phyloP scores from a whole-genome alignment of 768 basidiomycete genomes.

The Tylopilus balloui region DNA sequence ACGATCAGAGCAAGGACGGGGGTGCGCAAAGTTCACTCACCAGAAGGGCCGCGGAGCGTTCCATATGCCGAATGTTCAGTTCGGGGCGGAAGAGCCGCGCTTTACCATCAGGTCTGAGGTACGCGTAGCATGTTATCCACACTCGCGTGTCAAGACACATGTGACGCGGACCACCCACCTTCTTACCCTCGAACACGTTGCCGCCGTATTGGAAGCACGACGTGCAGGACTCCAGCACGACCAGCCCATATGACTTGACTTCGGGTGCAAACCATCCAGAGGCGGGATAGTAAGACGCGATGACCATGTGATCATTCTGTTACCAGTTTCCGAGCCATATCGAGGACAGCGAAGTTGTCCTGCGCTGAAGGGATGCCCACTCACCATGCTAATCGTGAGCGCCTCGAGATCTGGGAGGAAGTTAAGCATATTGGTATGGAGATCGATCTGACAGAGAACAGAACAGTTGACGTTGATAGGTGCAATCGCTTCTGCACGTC shows the following conservation, averaged over 20 bases:
- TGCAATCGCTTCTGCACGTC: too few species aligned
- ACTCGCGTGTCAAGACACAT: neutral
- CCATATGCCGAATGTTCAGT: conserved; percentile 80
- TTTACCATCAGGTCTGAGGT: conserved; percentile 65
- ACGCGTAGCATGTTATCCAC: conserved; percentile 45
- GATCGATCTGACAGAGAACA: neutral
- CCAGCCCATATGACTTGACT: conserved; percentile 65
- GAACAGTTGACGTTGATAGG: too few species aligned
- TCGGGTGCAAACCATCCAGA: conserved; percentile 69
- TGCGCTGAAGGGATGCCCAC: neutral
- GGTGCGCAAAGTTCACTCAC: conserved; percentile 33
- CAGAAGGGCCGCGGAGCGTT: conserved; percentile 64
- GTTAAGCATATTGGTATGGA: conserved; percentile 46
- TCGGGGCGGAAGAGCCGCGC: conserved; percentile 79
- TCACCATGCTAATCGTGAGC: conserved; percentile 55
- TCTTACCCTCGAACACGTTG: conserved; percentile 63
- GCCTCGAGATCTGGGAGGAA: conserved; percentile 44
- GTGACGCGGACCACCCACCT: conserved; percentile 35
- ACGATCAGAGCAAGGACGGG: neutral
- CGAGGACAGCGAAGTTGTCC: neutral
- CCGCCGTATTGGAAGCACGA: conserved; percentile 61
- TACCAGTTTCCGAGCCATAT: neutral
- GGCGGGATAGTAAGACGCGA: conserved; percentile 55
- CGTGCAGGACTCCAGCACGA: conserved; percentile 52
- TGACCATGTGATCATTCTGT: conserved; percentile 67